Percentiles rank a stretch among this genome's conserved stretches.
Evolutionary conservation across 495 filamentous ascomycete genomes (phyloP).

Genomic region (Evernia prunastri): DNA sequence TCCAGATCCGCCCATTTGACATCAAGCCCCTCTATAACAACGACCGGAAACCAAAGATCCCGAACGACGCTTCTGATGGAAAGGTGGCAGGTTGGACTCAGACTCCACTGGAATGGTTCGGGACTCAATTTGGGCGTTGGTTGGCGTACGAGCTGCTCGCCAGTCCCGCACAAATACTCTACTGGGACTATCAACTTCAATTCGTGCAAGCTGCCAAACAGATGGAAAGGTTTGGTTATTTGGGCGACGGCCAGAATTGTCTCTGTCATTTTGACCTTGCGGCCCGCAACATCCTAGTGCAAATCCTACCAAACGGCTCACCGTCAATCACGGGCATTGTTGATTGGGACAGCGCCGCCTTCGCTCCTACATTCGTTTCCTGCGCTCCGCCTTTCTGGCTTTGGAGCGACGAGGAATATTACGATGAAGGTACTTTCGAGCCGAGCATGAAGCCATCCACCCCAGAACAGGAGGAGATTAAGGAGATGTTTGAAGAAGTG

Average conservation of each 20-base stretch:
- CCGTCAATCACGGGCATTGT: slow-evolving; percentile 41
- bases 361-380: slow-evolving; percentile 27
- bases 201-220: neutral
- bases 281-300: slow-evolving; percentile 49
- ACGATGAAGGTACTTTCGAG: slow-evolving; percentile 23
- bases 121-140: slow-evolving; percentile 7
- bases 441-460: slow-evolving; percentile 21
- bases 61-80: neutral
- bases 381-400: slow-evolving; percentile 33
- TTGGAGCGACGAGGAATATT: slow-evolving; percentile 22
- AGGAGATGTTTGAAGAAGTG: slow-evolving; percentile 29
- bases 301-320: slow-evolving; percentile 19
- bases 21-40: neutral
- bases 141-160: neutral
- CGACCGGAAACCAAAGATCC: neutral
- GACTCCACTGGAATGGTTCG: neutral
- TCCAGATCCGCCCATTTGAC: neutral
- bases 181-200: neutral
- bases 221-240: neutral
- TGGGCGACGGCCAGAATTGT: neutral
- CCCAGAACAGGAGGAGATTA: slow-evolving; percentile 20
- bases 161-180: neutral
- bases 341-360: slow-evolving; percentile 43
- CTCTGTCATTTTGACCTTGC: slow-evolving; percentile 37
- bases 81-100: neutral